Evolutionary conservation across 805 yeast species (phyloP), one percentile per base, ranked within the genome.

Genomic region (Metschnikowia gruessii): DNA sequence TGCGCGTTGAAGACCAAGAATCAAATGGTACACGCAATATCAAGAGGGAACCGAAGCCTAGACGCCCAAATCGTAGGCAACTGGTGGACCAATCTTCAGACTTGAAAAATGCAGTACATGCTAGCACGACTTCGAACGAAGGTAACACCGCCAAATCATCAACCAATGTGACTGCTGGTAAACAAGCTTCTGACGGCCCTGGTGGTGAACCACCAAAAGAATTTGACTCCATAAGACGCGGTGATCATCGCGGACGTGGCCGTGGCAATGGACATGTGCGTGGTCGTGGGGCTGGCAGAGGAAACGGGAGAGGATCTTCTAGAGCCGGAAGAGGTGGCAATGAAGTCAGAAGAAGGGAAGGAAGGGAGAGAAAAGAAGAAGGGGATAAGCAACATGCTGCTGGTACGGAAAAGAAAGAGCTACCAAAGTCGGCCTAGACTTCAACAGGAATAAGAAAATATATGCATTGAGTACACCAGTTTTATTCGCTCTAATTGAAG

Each of bases 271-370:
- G 31, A 11, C 21, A 11, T 15, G 36, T 22, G 6, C 36, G 36
- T 7, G 36, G 36, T 11, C 48, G 60, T 42, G 56, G 63, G 18
- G 37, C 51, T 7, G 53, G 48, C 1, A 35, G 41, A 13, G 46
- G 42, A 30, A 16, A 38, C 15, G 28, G 28, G 28, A 26, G 28
- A 26, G 28, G 28, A 11, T 26, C 28, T 15, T 8, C 38, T 16
- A 34, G 41, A 21, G 5, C 37, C 10, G 36, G 40, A 28, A 21
- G 29, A 21, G 43, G 36, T 3, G 42, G 41, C 11, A 3, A 8
- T 6, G 37, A 17, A 36, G 35, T 40, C 16, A 43, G 60, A 29
- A 58, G 57, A 19, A 57, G 59, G 29, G 49, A 57, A 44, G 58
- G 53, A 7, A 57, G 48, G 29, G 49, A 31, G 7, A n/a, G 26